These are phyloP conservation scores for Pichia pseudocactophila DNA, from an alignment of 805 yeast genomes.

Conservation along the genomic window DNA sequence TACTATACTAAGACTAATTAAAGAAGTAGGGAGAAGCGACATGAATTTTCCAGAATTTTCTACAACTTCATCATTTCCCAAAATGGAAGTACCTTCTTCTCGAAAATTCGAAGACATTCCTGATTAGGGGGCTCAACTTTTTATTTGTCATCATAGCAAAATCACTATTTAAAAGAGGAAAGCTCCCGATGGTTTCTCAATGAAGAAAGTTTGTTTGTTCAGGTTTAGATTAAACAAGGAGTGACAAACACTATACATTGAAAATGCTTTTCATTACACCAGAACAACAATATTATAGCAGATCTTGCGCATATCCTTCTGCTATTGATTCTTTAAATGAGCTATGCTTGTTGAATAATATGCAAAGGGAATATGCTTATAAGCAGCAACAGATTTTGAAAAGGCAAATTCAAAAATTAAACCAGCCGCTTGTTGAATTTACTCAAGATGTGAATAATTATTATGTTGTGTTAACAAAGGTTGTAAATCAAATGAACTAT, in stretches of 20 bases:
- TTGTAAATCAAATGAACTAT: not conserved
- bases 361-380: conserved; percentile 8
- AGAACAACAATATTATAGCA: conserved; percentile 9
- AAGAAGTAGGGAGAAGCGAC: too few species aligned
- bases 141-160: too few species aligned
- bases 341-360: conserved; percentile 1
- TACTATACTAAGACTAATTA: too few species aligned
- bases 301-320: not conserved
- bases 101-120: conserved; percentile 4
- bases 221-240: not conserved
- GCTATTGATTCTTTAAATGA: not conserved
- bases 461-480: conserved; percentile 18
- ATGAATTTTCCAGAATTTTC: conserved; percentile 1
- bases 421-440: conserved; percentile 9
- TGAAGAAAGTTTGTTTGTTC: not conserved
- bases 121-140: not conserved
- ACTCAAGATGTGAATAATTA: conserved; percentile 18
- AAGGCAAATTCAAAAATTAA: conserved; percentile 4
- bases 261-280: conserved; percentile 17
- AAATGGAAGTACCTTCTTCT: not conserved
- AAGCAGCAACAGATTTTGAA: conserved; percentile 8
- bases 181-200: not conserved
- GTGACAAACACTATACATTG: not conserved
- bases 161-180: not conserved
- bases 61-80: not conserved